phyloP scores from a whole-genome alignment of 1,139 yeast genomes.

The Neolecta irregularis region DNA sequence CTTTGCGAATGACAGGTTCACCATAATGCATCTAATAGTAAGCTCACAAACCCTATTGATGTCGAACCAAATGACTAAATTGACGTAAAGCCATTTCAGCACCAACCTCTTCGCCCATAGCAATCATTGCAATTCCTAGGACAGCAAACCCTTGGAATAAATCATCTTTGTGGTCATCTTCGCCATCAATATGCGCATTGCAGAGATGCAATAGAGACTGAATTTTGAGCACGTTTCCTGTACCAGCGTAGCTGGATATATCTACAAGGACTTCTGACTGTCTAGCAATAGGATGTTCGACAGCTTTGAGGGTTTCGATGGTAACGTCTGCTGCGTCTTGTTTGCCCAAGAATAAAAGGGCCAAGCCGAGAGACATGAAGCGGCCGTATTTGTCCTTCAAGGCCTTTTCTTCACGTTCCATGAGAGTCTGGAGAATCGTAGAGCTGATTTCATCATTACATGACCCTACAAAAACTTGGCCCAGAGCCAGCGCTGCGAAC shows the following conservation, averaged over 20 bases:
- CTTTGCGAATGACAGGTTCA: slow-evolving; percentile 74
- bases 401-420: slow-evolving; percentile 69
- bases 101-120: slow-evolving; percentile 97
- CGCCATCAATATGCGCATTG: slow-evolving; percentile 28
- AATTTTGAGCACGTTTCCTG: slow-evolving; percentile 91
- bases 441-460: slow-evolving; percentile 90
- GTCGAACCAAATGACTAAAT: slow-evolving; percentile 49
- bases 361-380: slow-evolving; percentile 83
- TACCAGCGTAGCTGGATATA: slow-evolving; percentile 91
- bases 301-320: slow-evolving; percentile 83
- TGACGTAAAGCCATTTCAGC: slow-evolving; percentile 96
- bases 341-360: slow-evolving; percentile 83
- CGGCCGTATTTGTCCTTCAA: slow-evolving; percentile 75
- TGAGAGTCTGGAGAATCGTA: slow-evolving; percentile 71
- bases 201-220: slow-evolving; percentile 84
- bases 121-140: slow-evolving; percentile 81
- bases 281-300: slow-evolving; percentile 85
- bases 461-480: slow-evolving; percentile 90
- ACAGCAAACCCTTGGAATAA: slow-evolving; percentile 68
- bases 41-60: background rate
- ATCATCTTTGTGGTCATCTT: slow-evolving; percentile 31
- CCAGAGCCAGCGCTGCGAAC: slow-evolving; percentile 79
- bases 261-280: slow-evolving; percentile 81
- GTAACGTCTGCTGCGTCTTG: slow-evolving; percentile 85
- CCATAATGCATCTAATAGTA: slow-evolving; percentile 78